Conservation (phyloP, 768 basidiomycete species). For the Tricholoma sp. region DNA sequence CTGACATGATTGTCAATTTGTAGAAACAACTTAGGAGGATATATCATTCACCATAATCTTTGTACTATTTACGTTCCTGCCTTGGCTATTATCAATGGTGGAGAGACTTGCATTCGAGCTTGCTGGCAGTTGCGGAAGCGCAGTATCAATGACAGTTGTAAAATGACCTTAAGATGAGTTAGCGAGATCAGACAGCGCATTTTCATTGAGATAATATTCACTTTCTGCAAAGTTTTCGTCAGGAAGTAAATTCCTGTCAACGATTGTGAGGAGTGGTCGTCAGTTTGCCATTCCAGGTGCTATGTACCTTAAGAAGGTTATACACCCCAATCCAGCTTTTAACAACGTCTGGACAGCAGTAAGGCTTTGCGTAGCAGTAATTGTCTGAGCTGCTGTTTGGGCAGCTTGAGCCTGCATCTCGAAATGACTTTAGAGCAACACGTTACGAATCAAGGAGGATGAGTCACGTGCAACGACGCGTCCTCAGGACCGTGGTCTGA, state of each 20-base stretch:
- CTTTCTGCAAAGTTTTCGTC: conserved; percentile 75
- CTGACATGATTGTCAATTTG: conserved; percentile 19
- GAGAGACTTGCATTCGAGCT: conserved; percentile 31
- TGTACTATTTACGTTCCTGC: conserved; percentile 53
- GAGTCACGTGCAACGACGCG: neutral
- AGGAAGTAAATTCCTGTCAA: conserved; percentile 62
- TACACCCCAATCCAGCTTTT: conserved; percentile 68
- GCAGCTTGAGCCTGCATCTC: conserved; percentile 31
- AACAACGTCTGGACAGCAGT: conserved; percentile 69
- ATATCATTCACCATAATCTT: conserved; percentile 52
- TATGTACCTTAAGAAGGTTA: conserved; percentile 65
- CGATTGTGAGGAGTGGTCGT: neutral
- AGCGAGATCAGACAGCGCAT: neutral
- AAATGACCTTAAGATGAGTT: conserved; percentile 42
- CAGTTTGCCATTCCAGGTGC: neutral
- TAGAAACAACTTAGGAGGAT: neutral
- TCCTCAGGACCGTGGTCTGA: too few relatives aligned
- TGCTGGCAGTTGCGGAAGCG: conserved; percentile 17
- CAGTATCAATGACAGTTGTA: conserved; percentile 42
- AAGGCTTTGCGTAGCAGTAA: conserved; percentile 57
- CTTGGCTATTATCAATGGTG: conserved; percentile 30
- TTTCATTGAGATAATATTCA: conserved; percentile 18
- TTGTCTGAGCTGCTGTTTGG: conserved; percentile 35
- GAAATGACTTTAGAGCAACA: too few relatives aligned
- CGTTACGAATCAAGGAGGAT: neutral